Conservation (phyloP, 2,329 filamentous ascomycete genomes). For the Colletotrichum noveboracense region DNA sequence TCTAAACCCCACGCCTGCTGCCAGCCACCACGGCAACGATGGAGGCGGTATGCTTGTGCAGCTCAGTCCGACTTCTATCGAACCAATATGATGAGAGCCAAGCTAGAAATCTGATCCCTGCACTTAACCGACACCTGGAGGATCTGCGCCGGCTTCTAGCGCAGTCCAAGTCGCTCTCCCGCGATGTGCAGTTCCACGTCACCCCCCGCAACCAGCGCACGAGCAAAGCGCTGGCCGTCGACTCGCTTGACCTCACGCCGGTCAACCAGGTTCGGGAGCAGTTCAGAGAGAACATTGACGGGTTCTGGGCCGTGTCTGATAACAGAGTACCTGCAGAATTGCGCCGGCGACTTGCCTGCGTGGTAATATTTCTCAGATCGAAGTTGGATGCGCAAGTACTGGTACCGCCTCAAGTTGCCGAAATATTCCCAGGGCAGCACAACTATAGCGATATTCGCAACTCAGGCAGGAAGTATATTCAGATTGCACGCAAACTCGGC, state of each 20-base stretch:
- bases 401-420: conserved; percentile 25
- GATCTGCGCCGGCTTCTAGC: conserved; percentile 29
- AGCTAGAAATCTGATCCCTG: conserved; percentile 26
- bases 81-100: conserved; percentile 21
- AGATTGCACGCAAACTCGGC: conserved; percentile 33
- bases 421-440: conserved; percentile 22
- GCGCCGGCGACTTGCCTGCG: conserved; percentile 31
- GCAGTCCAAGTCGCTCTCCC: conserved; percentile 31
- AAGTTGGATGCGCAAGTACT: conserved; percentile 26
- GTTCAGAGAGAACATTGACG: conserved; percentile 16
- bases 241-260: conserved; percentile 16
- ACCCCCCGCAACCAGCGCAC: conserved; percentile 34
- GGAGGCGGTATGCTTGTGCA: neutral
- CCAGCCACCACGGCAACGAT: neutral
- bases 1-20: neutral
- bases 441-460: conserved; percentile 32
- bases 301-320: conserved; percentile 27
- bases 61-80: neutral
- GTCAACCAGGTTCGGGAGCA: conserved; percentile 21
- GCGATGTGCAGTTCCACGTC: conserved; percentile 34
- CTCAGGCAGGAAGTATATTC: conserved; percentile 38
- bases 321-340: conserved; percentile 27
- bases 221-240: conserved; percentile 30
- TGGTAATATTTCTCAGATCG: conserved; percentile 33
- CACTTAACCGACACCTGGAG: conserved; percentile 31